Evolutionary conservation across 1,284 basidiomycete species (phyloP).

Genomic region (Rhodotorula glutinis): DNA sequence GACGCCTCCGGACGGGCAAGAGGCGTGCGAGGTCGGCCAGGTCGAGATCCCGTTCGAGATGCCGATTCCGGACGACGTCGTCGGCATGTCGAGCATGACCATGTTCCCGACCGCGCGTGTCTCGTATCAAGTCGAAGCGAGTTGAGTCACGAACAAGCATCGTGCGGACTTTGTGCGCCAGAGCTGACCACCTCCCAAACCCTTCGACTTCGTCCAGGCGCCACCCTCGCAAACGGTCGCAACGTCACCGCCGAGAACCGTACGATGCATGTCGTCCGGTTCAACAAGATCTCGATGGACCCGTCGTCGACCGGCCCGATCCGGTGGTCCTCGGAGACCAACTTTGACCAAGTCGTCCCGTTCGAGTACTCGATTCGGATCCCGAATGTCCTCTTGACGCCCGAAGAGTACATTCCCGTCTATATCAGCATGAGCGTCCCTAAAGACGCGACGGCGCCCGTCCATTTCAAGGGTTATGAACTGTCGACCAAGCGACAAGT

Average conservation of each 20-base stretch:
- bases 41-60: conserved; percentile 67
- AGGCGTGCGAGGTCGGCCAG: conserved; percentile 50
- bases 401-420: conserved; percentile 29
- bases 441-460: neutral
- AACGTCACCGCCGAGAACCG: neutral
- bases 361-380: conserved; percentile 29
- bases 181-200: neutral
- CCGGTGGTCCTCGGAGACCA: neutral
- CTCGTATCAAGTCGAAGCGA: conserved; percentile 73
- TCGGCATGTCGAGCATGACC: conserved; percentile 65
- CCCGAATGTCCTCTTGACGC: conserved; percentile 1
- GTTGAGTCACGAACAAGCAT: conserved; percentile 59
- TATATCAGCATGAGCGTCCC: conserved; percentile 17
- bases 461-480: conserved; percentile 23
- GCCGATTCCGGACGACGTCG: conserved; percentile 58
- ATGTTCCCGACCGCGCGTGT: conserved; percentile 2
- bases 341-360: neutral
- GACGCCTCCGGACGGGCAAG: neutral
- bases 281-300: neutral
- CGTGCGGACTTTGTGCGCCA: no score
- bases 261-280: conserved; percentile 22
- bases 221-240: neutral
- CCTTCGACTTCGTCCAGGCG: neutral
- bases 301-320: neutral
- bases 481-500: conserved; percentile 28